A percentile compares a stretch with the other conserved stretches of the same genome.
These are phyloP conservation scores for Lomentospora prolificans DNA, from an alignment of 2,329 filamentous ascomycete species.

Conservation along the genomic window DNA sequence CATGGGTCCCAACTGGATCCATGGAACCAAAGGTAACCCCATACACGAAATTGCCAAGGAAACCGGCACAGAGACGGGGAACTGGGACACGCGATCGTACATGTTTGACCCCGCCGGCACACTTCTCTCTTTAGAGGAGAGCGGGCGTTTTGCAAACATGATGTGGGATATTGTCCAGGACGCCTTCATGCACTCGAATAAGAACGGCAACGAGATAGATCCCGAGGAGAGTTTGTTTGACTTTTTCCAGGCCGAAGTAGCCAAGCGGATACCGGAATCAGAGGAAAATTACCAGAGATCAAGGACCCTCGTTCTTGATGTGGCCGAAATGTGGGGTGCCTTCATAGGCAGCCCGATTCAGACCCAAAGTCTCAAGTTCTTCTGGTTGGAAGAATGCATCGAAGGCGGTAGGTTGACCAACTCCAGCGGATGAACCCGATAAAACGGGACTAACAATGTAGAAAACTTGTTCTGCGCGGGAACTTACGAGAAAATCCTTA, in stretches of 20 bases:
- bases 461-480: constrained; percentile 52
- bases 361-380: constrained; percentile 62
- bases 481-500: constrained; percentile 49
- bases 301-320: constrained; percentile 35
- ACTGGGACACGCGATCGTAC: constrained; percentile 41
- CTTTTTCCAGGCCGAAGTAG: constrained; percentile 39
- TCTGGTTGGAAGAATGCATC: constrained; percentile 70
- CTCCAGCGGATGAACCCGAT: not conserved
- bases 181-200: constrained; percentile 58
- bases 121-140: constrained; percentile 34
- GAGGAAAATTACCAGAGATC: constrained; percentile 28
- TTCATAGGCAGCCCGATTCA: constrained; percentile 58
- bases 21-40: constrained; percentile 62
- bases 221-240: constrained; percentile 39
- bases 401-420: constrained; percentile 46
- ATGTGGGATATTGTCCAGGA: constrained; percentile 61
- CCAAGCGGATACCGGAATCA: constrained; percentile 35
- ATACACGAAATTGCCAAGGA: constrained; percentile 56
- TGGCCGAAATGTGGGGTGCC: constrained; percentile 58
- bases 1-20: constrained; percentile 70
- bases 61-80: constrained; percentile 41
- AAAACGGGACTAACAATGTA: constrained; percentile 15
- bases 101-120: constrained; percentile 48
- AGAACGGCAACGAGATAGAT: constrained; percentile 37
- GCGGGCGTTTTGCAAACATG: constrained; percentile 36